These are phyloP conservation scores for Microsporum canis DNA, from an alignment of 2,329 filamentous ascomycete species.

Conservation along the genomic window DNA sequence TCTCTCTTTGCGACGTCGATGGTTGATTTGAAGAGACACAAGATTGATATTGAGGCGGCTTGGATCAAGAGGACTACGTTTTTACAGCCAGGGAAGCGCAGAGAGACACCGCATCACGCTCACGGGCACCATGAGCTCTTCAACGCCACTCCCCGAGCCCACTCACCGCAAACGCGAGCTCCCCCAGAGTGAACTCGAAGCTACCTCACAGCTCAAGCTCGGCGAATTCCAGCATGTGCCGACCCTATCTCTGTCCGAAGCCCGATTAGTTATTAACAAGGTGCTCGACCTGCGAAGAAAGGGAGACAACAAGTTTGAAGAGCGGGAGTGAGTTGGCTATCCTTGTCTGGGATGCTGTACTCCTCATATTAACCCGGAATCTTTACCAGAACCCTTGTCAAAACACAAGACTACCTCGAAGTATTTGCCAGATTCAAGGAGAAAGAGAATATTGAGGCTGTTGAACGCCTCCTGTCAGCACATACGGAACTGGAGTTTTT, in stretches of 20 bases:
- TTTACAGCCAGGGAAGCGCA: background rate
- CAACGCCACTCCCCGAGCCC: constrained; percentile 13
- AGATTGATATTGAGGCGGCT: background rate
- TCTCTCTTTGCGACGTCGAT: too few relatives aligned
- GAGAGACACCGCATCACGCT: background rate
- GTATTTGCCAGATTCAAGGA: constrained; percentile 93
- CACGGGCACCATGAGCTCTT: constrained; percentile 5
- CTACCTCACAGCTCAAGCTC: constrained; percentile 65
- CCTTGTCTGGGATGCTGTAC: background rate
- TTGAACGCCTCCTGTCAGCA: constrained; percentile 71
- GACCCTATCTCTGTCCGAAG: constrained; percentile 84
- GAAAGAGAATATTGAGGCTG: constrained; percentile 88
- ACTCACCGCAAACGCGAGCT: constrained; percentile 32
- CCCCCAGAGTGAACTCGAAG: constrained; percentile 63
- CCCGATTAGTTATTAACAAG: constrained; percentile 80
- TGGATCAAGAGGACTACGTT: background rate
- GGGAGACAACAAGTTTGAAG: constrained; percentile 69
- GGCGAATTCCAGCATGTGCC: constrained; percentile 91
- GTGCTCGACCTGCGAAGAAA: constrained; percentile 69
- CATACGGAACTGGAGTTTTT: constrained; percentile 74
- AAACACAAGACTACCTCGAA: constrained; percentile 86
- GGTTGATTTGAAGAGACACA: too few relatives aligned
- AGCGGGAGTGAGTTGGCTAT: constrained; percentile 57
- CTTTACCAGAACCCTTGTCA: constrained; percentile 53
- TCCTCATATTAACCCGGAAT: background rate